phyloP scores from a whole-genome alignment of 169 alveolate species.

The Plasmodium malariae region DNA sequence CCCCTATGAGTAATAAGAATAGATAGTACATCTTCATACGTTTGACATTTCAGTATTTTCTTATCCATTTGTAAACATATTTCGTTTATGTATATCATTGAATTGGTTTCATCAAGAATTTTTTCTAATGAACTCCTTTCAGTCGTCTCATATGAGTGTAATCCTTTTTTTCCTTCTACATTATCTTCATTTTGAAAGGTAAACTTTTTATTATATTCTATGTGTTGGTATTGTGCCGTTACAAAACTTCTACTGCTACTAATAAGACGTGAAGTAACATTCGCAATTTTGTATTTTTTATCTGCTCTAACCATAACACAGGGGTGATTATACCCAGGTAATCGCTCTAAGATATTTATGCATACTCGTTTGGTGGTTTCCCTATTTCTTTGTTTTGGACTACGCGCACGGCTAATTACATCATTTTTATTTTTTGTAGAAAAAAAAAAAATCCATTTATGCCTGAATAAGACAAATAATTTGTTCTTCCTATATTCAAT shows the following conservation, averaged over 20 bases:
- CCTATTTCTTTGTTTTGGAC: constrained; percentile 6
- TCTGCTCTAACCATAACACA: no score
- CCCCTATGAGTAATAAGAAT: constrained; percentile 87
- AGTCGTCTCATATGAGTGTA: not conserved
- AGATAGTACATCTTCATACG: constrained; percentile 81
- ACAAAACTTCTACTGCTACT: constrained; percentile 21
- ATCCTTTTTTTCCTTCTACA: not conserved
- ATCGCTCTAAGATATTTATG: no score
- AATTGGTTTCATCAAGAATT: constrained; percentile 66
- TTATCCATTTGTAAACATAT: constrained; percentile 85
- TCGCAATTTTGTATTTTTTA: not conserved
- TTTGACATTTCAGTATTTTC: constrained; percentile 77
- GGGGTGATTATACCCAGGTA: no score
- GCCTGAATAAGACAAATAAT: constrained; percentile 6
- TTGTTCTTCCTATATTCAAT: constrained; percentile 23
- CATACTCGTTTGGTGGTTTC: not conserved
- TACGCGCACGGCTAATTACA: not conserved
- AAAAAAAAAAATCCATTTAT: constrained; percentile 7
- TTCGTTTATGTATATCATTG: constrained; percentile 80
- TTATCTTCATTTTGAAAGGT: constrained; percentile 4
- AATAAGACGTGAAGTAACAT: not conserved
- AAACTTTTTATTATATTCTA: not conserved
- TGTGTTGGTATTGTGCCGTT: constrained; percentile 9
- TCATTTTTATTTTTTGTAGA: constrained; percentile 8
- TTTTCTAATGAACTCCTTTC: constrained; percentile 49